These are phyloP conservation scores for Blastobotrys capitulatus DNA, from an alignment of 1,139 yeast genomes.

Conservation along the genomic window DNA sequence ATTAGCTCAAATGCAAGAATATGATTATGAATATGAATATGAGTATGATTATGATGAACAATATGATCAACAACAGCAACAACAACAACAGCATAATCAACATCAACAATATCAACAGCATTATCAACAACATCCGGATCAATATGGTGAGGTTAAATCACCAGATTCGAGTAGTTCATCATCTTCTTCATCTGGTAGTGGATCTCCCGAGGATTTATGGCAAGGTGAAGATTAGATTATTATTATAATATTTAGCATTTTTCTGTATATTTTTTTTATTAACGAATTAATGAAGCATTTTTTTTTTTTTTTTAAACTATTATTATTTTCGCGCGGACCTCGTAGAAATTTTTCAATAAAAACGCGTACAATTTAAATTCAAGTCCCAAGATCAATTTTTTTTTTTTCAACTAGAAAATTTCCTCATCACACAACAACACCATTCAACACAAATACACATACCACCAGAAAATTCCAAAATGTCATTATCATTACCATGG, in stretches of 20 bases:
- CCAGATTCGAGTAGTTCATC: slow-evolving; percentile 2
- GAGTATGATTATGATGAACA: slow-evolving; percentile 16
- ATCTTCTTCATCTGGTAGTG: slow-evolving; percentile 3
- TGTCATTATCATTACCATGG: slow-evolving; percentile 37
- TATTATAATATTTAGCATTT: too few species aligned
- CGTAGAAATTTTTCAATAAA: too few species aligned
- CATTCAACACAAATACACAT: too few species aligned
- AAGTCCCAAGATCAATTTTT: neutral
- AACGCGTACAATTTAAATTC: too few species aligned
- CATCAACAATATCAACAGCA: slow-evolving; percentile 6
- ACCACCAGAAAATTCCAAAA: too few species aligned
- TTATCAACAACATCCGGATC: neutral
- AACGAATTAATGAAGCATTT: too few species aligned
- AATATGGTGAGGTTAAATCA: slow-evolving; percentile 1
- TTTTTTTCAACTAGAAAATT: too few species aligned
- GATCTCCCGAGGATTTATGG: slow-evolving; percentile 11
- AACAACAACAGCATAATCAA: neutral
- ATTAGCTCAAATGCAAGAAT: slow-evolving; percentile 21
- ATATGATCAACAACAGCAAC: slow-evolving; percentile 5
- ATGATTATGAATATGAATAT: slow-evolving; percentile 18
- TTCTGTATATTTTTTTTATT: too few species aligned
- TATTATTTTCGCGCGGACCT: too few species aligned
- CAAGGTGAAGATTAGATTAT: slow-evolving; percentile 3
- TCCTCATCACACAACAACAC: too few species aligned
- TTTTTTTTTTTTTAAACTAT: too few species aligned